Base-by-base conservation (phyloP, 345 rosid genomes). In the Eutrema heterophyllum region DNA sequence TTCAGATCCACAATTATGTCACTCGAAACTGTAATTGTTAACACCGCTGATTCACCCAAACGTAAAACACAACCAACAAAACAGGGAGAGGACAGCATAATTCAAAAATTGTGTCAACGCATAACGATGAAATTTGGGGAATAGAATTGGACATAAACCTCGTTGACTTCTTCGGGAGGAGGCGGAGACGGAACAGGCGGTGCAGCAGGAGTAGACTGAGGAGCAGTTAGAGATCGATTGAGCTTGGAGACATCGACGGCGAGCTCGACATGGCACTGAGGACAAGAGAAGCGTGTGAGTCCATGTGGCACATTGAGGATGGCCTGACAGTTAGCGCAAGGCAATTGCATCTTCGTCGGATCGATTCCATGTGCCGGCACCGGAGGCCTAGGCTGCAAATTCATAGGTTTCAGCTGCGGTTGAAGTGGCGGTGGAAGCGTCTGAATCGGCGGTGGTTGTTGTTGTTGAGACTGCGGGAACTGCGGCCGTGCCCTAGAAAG, bases 311-410 rank as follows among this genome's bases (percentile, higher is more conserved):
- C 97, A 76, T 94, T 94, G 70, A 94, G 87, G 36, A 94, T 84
- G 33, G 98, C 97, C 86, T 86, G 89, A 82, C 98, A 94, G 78
- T 87, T 83, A 39, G 90, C 96, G 72, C 98, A 94, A 9, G 98
- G 97, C 49, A 94, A 85, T 77, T 94, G 98, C 84, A 91, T 89
- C 97, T 94, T 94, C 74, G 95, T 80, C 32, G 96, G 97, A 84
- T 94, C 97, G 91, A 94, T 88, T 64, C 98, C 98, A 45, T 89
- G 97, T 0, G 98, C 96, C 38, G 90, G 93, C 43, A 82, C 88
- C 5, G 81, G 84, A 14, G 78, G 81, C 9, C 81, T 76, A 2
- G 67, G 68, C 51, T 62, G 67, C 13, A 75, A 24, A 46, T 68
- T 67, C 6, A 64, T 43, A 50, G 62, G 71, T 59, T 79, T 75